phyloP scores from a whole-genome alignment of 1,284 basidiomycete genomes.

The Inonotus obliquus region DNA sequence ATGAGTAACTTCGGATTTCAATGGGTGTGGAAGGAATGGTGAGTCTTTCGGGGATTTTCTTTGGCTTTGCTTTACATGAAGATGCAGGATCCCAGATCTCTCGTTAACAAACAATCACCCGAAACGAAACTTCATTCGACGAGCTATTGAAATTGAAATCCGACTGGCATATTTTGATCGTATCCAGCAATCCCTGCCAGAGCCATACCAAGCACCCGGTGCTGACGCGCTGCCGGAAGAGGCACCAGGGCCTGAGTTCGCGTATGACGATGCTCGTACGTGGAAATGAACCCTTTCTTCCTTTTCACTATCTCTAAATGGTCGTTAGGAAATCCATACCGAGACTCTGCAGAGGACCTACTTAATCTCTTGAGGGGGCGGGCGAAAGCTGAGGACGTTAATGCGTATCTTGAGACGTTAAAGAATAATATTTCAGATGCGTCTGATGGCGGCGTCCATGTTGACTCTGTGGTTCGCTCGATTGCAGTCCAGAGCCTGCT shows the following conservation, averaged over 20 bases:
- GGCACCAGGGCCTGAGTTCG: slow-evolving; percentile 79
- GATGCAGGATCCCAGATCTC: slow-evolving; percentile 79
- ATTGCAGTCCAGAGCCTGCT: slow-evolving; percentile 89
- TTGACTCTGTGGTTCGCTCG: slow-evolving; percentile 67
- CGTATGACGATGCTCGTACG: slow-evolving; percentile 75
- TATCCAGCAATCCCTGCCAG: slow-evolving; percentile 85
- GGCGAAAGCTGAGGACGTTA: slow-evolving; percentile 75
- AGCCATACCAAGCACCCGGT: slow-evolving; percentile 66
- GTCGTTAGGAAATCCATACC: slow-evolving; percentile 64
- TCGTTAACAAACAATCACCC: slow-evolving; percentile 72
- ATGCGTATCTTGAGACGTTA: slow-evolving; percentile 70
- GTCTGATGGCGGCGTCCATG: slow-evolving; percentile 49
- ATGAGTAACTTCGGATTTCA: slow-evolving; percentile 98
- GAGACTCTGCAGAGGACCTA: slow-evolving; percentile 77
- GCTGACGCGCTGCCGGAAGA: slow-evolving; percentile 64
- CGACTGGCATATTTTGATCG: slow-evolving; percentile 93
- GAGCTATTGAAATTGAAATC: slow-evolving; percentile 86
- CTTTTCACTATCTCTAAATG: not conserved
- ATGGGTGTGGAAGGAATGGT: slow-evolving; percentile 99
- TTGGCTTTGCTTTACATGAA: not conserved
- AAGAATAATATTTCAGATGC: slow-evolving; percentile 55
- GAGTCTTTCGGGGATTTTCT: slow-evolving; percentile 24
- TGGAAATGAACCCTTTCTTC: slow-evolving; percentile 5
- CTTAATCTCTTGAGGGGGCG: slow-evolving; percentile 76
- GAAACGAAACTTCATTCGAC: slow-evolving; percentile 82